Percentiles rank a stretch among this genome's conserved stretches.
Evolutionary conservation across 805 yeast genomes (phyloP).

Genomic region (Zygotorulaspora sp.): DNA sequence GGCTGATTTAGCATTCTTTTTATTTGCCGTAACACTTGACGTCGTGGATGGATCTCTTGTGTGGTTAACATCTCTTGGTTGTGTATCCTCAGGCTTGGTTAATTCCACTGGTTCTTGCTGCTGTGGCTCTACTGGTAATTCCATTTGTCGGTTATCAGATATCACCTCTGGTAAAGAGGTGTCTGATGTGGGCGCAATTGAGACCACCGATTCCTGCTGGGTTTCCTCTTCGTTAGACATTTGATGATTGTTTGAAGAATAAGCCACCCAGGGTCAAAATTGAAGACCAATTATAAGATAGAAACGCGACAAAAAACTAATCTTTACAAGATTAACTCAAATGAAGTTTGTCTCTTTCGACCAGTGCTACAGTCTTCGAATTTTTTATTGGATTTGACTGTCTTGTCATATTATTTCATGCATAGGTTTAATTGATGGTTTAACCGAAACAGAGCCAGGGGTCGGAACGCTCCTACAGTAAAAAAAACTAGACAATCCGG

Average conservation of each 20-base stretch:
- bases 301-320: not conserved
- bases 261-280: not conserved
- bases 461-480: too few species aligned
- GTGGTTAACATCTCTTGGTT: slow-evolving; percentile 6
- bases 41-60: slow-evolving; percentile 14
- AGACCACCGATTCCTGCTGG: slow-evolving; percentile 16
- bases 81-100: not conserved
- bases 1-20: slow-evolving; percentile 32
- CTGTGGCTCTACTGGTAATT: slow-evolving; percentile 3
- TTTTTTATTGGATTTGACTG: too few species aligned
- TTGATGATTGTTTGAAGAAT: not conserved
- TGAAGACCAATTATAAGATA: not conserved
- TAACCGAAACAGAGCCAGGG: slow-evolving; percentile 2
- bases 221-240: slow-evolving; percentile 15
- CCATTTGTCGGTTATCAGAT: too few species aligned
- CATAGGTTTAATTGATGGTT: too few species aligned
- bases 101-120: not conserved
- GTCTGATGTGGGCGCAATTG: slow-evolving; percentile 16
- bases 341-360: too few species aligned
- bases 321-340: too few species aligned
- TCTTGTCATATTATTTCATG: too few species aligned
- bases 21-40: slow-evolving; percentile 6
- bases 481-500: too few species aligned
- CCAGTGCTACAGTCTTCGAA: too few species aligned
- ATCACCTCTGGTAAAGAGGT: slow-evolving; percentile 9